phyloP scores from a whole-genome alignment of 805 yeast species.

The Wickerhamomyces ciferrii region DNA sequence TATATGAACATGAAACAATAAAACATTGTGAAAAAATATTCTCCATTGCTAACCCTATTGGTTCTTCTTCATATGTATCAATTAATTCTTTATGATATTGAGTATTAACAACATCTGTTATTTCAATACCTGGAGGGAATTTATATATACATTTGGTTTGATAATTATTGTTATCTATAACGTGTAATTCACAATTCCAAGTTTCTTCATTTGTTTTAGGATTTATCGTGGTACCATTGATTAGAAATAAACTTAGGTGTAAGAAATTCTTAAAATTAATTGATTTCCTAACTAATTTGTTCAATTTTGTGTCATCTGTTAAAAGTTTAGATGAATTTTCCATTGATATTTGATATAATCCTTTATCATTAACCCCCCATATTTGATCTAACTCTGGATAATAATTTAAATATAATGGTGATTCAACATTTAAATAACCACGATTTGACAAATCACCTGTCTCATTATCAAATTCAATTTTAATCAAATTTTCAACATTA shows the following conservation, averaged over 20 bases:
- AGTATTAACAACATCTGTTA: constrained; percentile 19
- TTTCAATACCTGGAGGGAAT: constrained; percentile 17
- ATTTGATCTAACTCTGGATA: not conserved
- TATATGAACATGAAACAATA: constrained; percentile 27
- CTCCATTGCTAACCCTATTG: constrained; percentile 25
- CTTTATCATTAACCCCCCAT: not conserved
- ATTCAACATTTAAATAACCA: constrained; percentile 14
- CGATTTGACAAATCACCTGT: constrained; percentile 2
- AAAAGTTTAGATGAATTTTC: not conserved
- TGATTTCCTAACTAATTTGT: constrained; percentile 12
- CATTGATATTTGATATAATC: not conserved
- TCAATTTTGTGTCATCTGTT: constrained; percentile 4
- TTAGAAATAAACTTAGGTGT: constrained; percentile 16
- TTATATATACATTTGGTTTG: constrained; percentile 10
- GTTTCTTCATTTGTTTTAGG: constrained; percentile 1
- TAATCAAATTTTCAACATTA: constrained; percentile 14
- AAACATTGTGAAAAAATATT: constrained; percentile 30
- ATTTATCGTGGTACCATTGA: constrained; percentile 9
- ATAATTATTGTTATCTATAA: constrained; percentile 22
- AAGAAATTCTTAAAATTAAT: constrained; percentile 17
- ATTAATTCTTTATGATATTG: constrained; percentile 13
- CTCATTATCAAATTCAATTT: constrained; percentile 2
- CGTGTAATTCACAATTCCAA: constrained; percentile 15
- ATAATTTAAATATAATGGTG: constrained; percentile 7
- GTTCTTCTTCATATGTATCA: constrained; percentile 19